A percentile compares a stretch with the other conserved stretches of the same genome.
Evolutionary conservation across 768 basidiomycete genomes (phyloP).

Genomic region (Rickenella mellea): DNA sequence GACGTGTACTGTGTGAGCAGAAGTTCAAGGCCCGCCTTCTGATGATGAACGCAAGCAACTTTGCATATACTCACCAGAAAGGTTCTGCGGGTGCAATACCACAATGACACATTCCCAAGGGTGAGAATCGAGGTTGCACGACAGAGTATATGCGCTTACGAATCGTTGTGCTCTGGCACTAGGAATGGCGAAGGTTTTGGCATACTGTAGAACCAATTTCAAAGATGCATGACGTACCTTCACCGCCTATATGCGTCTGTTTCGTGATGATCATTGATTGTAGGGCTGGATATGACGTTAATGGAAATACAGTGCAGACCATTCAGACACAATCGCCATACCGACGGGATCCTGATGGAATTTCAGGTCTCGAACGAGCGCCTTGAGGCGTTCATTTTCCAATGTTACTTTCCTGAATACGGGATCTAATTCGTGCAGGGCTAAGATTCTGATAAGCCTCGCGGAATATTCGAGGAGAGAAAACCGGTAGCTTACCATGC

Average conservation of each 20-base stretch:
- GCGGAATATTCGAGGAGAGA: background rate
- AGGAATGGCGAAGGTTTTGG: background rate
- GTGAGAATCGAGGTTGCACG: conserved; percentile 2
- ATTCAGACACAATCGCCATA: conserved; percentile 14
- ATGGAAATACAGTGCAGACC: background rate
- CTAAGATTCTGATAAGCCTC: conserved; percentile 25
- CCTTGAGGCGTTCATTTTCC: conserved; percentile 61
- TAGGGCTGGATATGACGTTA: conserved; percentile 38
- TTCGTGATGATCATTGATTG: conserved; percentile 97
- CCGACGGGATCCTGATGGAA: conserved; percentile 84
- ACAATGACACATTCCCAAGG: background rate
- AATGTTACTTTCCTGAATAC: conserved; percentile 72
- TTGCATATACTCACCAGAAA: conserved; percentile 46
- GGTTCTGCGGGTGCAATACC: conserved; percentile 34
- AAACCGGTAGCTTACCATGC: conserved; percentile 44
- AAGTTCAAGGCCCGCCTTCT: background rate
- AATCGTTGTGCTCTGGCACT: conserved; percentile 93
- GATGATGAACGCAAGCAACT: background rate
- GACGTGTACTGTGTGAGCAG: conserved; percentile 63
- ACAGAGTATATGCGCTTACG: conserved; percentile 39
- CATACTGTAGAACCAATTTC: background rate
- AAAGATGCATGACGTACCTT: conserved; percentile 42
- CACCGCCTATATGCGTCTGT: conserved; percentile 85
- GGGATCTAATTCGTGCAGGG: conserved; percentile 78
- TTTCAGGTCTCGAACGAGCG: conserved; percentile 65